Evolutionary conservation across 225 moss, liverwort and hornwort genomes (phyloP).

Genomic region (Anthoceros angustus): DNA sequence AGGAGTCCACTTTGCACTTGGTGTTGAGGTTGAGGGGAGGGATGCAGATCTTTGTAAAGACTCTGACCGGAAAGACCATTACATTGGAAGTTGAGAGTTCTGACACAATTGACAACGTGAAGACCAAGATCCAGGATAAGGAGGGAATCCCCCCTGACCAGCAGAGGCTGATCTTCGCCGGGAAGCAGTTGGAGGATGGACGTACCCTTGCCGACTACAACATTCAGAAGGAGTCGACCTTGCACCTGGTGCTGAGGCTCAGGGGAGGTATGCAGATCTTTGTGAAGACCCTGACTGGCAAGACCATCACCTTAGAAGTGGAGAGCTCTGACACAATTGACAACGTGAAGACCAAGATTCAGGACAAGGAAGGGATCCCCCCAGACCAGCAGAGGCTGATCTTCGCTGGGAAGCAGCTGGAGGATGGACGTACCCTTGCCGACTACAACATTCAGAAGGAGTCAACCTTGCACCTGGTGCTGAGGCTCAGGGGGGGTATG

Average conservation of each 20-base stretch:
- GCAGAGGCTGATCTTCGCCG: background rate
- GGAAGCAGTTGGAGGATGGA: background rate
- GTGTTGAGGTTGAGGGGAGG: background rate
- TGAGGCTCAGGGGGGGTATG: background rate
- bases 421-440: background rate
- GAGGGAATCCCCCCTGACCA: background rate
- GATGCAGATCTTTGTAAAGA: constrained; percentile 2
- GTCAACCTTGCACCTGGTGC: background rate
- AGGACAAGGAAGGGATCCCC: background rate
- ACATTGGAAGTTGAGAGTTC: background rate
- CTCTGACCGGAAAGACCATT: background rate
- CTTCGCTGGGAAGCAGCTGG: background rate
- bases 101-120: background rate
- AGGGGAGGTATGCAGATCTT: constrained; percentile 2
- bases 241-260: background rate
- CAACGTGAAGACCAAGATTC: constrained; percentile 3
- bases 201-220: constrained; percentile 4
- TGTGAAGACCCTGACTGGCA: background rate
- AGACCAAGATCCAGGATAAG: background rate
- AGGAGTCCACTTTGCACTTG: constrained; percentile 1
- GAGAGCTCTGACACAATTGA: background rate
- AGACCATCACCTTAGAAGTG: background rate
- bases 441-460: constrained; percentile 4
- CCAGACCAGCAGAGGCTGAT: background rate
- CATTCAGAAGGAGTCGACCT: background rate